Percentiles rank a stretch among this genome's conserved stretches.
phyloP scores from a whole-genome alignment of 768 basidiomycete genomes.

The Suillus placidus region DNA sequence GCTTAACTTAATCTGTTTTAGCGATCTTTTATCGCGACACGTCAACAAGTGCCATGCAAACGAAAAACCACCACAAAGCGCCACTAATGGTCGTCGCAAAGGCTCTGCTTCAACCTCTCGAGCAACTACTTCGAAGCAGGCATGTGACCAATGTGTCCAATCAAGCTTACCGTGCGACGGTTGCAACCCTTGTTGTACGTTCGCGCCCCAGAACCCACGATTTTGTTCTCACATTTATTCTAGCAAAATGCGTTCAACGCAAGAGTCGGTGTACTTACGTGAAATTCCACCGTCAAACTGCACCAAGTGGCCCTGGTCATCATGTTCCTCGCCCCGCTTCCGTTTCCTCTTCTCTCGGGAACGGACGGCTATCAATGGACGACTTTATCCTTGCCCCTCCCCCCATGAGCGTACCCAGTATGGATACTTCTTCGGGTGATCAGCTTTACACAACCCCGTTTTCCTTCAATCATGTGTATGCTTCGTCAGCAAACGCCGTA shows the following conservation, averaged over 20 bases:
- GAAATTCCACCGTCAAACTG: slow-evolving; percentile 83
- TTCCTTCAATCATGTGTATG: slow-evolving; percentile 26
- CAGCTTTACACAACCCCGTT: slow-evolving; percentile 38
- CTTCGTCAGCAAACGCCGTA: slow-evolving; percentile 23
- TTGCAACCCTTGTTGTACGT: slow-evolving; percentile 75
- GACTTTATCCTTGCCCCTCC: slow-evolving; percentile 47
- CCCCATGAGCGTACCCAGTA: slow-evolving; percentile 35
- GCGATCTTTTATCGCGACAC: slow-evolving; percentile 84
- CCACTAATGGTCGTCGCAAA: slow-evolving; percentile 55
- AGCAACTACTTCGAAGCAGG: slow-evolving; percentile 79
- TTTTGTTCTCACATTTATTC: slow-evolving; percentile 12
- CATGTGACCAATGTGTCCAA: slow-evolving; percentile 84
- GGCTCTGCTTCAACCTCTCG: slow-evolving; percentile 67
- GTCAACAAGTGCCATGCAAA: slow-evolving; percentile 86
- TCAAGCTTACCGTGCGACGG: slow-evolving; percentile 78
- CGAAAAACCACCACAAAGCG: slow-evolving; percentile 54
- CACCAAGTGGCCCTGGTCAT: slow-evolving; percentile 76
- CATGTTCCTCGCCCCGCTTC: slow-evolving; percentile 40
- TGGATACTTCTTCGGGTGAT: slow-evolving; percentile 29
- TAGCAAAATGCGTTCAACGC: slow-evolving; percentile 75
- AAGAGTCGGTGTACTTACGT: slow-evolving; percentile 78
- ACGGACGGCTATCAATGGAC: slow-evolving; percentile 37
- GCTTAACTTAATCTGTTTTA: slow-evolving; percentile 28
- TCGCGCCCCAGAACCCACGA: slow-evolving; percentile 7
- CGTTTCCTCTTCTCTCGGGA: slow-evolving; percentile 31